Base-by-base conservation (phyloP, 2,329 filamentous ascomycete genomes). In the Stagonosporopsis chrysanthemi region DNA sequence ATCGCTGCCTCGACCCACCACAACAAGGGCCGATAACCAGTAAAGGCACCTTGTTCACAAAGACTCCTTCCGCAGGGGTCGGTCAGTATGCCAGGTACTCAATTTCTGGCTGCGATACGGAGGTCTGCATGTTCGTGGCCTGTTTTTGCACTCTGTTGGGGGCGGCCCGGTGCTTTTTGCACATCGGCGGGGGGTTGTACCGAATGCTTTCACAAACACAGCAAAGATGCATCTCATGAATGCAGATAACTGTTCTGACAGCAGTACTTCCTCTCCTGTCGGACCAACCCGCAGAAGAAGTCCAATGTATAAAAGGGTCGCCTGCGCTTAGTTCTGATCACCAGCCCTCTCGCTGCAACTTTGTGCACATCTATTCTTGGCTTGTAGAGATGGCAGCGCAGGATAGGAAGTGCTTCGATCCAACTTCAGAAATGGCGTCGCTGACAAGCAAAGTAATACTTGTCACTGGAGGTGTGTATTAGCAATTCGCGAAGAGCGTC, bases 1-100 rank as follows among this genome's bases (percentile, higher is more conserved):
- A 70, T 88, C 88, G 23, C 57, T 75, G 7, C 71, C 74, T 19
- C 39, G 42, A 19, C 19, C 19, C 12, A 22, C 6, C 24, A 15
- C 35, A 19, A 9, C 28, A 26, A 24, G 15, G 6, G 26, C 24
- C 19, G 26, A 26, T 15, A 6, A 28, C 23, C 11, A 4, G 1
- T 31, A 15, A 42, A 6, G 4, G 2, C 9, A 24, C 40, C n/a
- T 17, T 9, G 19, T 8, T 19, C 11, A 40, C 2, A 8, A 12
- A 23, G 19, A 14, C 11, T 9, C 23, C n/a, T 31, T 2, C 29
- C 29, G 12, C 19, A 19, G 19, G 19, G 19, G 19, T 19, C 19
- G 19, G 19, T 19, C 19, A 19, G 19, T 19, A 19, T 19, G 19
- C 19, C 19, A 19, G 19, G 19, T 19, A 19, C 19, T 19, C 19